These are phyloP conservation scores for Pilatotrama ljubarskyi DNA, from an alignment of 768 basidiomycete species.

Conservation along the genomic window DNA sequence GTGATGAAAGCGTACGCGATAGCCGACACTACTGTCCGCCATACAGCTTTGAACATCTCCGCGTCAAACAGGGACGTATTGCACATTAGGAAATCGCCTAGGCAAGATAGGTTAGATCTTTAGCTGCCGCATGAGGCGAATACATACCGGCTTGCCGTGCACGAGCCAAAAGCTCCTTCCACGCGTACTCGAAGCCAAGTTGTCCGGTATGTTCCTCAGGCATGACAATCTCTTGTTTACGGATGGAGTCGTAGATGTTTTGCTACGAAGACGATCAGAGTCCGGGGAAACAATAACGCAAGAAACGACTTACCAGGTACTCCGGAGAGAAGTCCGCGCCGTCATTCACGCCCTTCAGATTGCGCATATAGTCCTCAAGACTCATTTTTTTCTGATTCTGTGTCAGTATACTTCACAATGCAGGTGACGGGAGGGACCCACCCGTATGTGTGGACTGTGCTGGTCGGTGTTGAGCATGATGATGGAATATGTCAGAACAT, in stretches of 20 bases:
- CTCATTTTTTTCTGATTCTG: constrained; percentile 86
- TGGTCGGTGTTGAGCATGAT: constrained; percentile 98
- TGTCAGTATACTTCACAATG: constrained; percentile 1
- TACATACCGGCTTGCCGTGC: constrained; percentile 74
- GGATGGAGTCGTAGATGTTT: constrained; percentile 91
- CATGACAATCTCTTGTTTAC: constrained; percentile 93
- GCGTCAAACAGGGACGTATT: constrained; percentile 81
- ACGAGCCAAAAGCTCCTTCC: constrained; percentile 90
- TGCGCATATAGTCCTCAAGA: constrained; percentile 89
- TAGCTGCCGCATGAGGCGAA: not conserved
- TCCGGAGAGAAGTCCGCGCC: constrained; percentile 79
- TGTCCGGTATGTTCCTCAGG: constrained; percentile 97
- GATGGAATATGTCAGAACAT: constrained; percentile 91
- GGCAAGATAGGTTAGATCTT: not conserved
- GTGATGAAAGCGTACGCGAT: constrained; percentile 95
- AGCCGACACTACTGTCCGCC: constrained; percentile 92
- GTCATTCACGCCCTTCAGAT: constrained; percentile 91
- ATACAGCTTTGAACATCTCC: constrained; percentile 92
- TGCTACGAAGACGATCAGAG: constrained; percentile 47
- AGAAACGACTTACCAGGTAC: constrained; percentile 62
- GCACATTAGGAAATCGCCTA: constrained; percentile 72
- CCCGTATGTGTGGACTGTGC: constrained; percentile 91
- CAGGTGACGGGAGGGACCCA: constrained; percentile 38
- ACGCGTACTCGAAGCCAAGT: constrained; percentile 97
- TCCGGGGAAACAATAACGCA: not conserved